phyloP scores from a whole-genome alignment of 2,329 filamentous ascomycete genomes.

The Paecilomyces sp. region DNA sequence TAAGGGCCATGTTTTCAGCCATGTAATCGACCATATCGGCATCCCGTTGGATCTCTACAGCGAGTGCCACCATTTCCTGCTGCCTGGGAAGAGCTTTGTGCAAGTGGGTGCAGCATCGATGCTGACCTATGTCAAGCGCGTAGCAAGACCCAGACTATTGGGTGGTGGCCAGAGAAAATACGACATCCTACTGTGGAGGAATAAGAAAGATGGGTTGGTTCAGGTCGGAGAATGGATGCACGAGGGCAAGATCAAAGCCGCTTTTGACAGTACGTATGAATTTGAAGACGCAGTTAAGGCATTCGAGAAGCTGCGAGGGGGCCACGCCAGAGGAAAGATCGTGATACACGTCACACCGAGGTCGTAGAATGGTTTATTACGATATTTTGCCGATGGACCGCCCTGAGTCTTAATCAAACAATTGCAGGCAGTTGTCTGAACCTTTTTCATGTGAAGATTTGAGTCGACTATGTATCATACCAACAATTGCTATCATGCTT shows the following conservation, averaged over 20 bases:
- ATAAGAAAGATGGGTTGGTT: slow-evolving; percentile 38
- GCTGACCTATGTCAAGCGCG: slow-evolving; percentile 25
- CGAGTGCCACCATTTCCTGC: slow-evolving; percentile 45
- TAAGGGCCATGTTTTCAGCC: slow-evolving; percentile 44
- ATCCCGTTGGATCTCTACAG: slow-evolving; percentile 46
- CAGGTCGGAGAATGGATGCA: slow-evolving; percentile 49
- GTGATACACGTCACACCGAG: slow-evolving; percentile 35
- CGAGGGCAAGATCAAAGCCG: slow-evolving; percentile 51
- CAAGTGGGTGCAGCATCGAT: slow-evolving; percentile 41
- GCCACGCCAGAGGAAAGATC: slow-evolving; percentile 53
- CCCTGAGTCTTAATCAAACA: background rate
- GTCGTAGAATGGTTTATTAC: slow-evolving; percentile 1
- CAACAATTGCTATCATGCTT: too few relatives aligned
- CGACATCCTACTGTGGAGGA: slow-evolving; percentile 26
- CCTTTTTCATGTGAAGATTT: too few relatives aligned
- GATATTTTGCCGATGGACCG: background rate
- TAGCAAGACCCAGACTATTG: slow-evolving; percentile 39
- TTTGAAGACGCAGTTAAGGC: slow-evolving; percentile 53
- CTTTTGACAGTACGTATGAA: slow-evolving; percentile 49
- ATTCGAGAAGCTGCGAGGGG: slow-evolving; percentile 51
- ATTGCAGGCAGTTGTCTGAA: background rate
- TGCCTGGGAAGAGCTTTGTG: slow-evolving; percentile 44
- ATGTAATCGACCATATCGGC: slow-evolving; percentile 54
- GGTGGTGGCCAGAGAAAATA: slow-evolving; percentile 42
- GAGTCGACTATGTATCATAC: too few relatives aligned